These are phyloP conservation scores for Picochlorum sp. DNA, from an alignment of 139 green algal genomes.

Conservation along the genomic window DNA sequence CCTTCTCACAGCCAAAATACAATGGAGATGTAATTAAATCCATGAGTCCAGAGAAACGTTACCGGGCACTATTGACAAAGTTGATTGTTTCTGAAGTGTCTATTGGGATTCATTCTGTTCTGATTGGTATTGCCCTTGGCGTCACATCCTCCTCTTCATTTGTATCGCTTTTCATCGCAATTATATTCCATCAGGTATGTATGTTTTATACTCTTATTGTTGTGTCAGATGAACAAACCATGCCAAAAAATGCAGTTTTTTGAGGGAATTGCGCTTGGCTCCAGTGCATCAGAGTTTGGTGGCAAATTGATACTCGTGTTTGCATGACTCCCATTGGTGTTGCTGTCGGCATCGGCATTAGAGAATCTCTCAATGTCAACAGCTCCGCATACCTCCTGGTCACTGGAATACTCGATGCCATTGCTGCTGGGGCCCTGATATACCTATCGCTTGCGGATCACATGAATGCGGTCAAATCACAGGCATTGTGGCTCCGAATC, in stretches of 20 bases:
- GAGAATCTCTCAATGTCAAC: constrained; percentile 29
- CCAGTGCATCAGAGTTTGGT: constrained; percentile 24
- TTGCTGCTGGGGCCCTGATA: constrained; percentile 49
- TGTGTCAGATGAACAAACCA: too few species aligned
- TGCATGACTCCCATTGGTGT: constrained; percentile 51
- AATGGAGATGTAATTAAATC: constrained; percentile 1
- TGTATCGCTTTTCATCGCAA: constrained; percentile 35
- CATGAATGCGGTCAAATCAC: constrained; percentile 25
- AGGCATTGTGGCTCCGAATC: constrained; percentile 11
- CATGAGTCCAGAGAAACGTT: neutral
- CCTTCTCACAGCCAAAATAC: neutral
- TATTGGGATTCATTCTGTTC: constrained; percentile 11
- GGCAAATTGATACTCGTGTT: constrained; percentile 26
- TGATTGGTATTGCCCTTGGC: constrained; percentile 46
- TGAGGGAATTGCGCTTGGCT: constrained; percentile 43
- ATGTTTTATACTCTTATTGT: neutral
- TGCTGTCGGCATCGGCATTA: constrained; percentile 41
- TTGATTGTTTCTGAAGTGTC: constrained; percentile 19
- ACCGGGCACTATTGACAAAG: neutral
- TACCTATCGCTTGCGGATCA: constrained; percentile 58
- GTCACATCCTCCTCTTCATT: constrained; percentile 24
- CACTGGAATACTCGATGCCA: constrained; percentile 44
- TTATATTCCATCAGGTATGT: constrained; percentile 41
- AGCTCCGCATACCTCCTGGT: constrained; percentile 21
- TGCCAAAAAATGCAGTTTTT: constrained; percentile 17